Evolutionary conservation across 768 basidiomycete genomes (phyloP).

Genomic region (Lactifluus hygrophoroides): DNA sequence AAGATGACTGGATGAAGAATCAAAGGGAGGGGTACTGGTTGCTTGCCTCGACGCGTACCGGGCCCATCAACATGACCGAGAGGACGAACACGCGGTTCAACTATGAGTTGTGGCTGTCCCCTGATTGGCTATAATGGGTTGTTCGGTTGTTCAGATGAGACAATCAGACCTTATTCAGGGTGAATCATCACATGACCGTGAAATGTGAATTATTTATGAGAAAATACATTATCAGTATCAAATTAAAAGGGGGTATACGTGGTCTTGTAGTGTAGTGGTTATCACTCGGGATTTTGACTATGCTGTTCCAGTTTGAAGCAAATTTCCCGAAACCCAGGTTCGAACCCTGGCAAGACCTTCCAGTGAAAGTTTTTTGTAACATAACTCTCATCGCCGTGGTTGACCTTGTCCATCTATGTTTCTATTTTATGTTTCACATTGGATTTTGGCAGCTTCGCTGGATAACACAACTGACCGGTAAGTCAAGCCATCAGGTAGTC

Average conservation of each 20-base stretch:
- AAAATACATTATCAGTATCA: too few species aligned
- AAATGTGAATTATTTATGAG: background rate
- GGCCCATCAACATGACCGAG: background rate
- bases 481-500: too few species aligned
- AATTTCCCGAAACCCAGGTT: constrained; percentile 21
- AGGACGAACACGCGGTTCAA: background rate
- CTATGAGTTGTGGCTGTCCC: background rate
- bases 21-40: background rate
- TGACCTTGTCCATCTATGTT: too few species aligned
- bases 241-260: background rate
- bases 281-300: constrained; percentile 21
- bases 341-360: constrained; percentile 21
- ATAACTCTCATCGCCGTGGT: too few species aligned
- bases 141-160: too few species aligned
- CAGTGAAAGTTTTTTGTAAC: background rate
- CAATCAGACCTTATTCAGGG: background rate
- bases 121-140: background rate
- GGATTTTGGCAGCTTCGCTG: too few species aligned
- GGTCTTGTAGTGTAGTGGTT: constrained; percentile 22
- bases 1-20: background rate
- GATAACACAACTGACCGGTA: too few species aligned
- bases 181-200: constrained; percentile 13
- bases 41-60: background rate
- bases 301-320: too few species aligned
- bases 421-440: too few species aligned